These are phyloP conservation scores for Papilionanthe hybrid DNA, from an alignment of 116 monocot genomes.

Conservation along the genomic window DNA sequence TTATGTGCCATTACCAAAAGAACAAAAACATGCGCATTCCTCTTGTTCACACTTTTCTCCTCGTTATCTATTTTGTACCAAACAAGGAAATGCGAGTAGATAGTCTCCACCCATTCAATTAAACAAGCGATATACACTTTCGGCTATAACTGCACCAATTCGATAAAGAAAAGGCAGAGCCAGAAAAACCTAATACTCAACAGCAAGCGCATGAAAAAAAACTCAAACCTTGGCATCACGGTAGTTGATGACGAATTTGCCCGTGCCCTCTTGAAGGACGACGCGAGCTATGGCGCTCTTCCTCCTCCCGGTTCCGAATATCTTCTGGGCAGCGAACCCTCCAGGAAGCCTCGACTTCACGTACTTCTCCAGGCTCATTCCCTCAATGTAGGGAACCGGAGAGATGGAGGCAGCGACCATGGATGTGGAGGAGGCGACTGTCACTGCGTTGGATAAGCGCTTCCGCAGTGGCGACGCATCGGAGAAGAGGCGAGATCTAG, in stretches of 20 bases:
- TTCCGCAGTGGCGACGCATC: neutral
- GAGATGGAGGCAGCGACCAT: slow-evolving; percentile 9
- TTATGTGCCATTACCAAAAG: neutral
- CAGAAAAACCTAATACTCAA: neutral
- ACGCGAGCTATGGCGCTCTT: slow-evolving; percentile 92
- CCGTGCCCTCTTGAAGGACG: slow-evolving; percentile 85
- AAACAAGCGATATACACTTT: too few species aligned
- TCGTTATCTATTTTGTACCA: neutral
- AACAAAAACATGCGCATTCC: neutral
- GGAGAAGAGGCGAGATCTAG: neutral
- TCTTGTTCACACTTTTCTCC: neutral
- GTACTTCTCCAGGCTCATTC: slow-evolving; percentile 64
- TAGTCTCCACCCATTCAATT: neutral
- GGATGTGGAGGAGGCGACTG: slow-evolving; percentile 20
- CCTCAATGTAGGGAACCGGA: slow-evolving; percentile 31
- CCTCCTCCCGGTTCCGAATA: slow-evolving; percentile 78
- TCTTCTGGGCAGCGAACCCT: slow-evolving; percentile 83
- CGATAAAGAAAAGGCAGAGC: too few species aligned
- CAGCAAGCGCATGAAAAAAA: neutral
- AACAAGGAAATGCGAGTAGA: neutral
- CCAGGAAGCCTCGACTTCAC: slow-evolving; percentile 84
- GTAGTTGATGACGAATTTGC: slow-evolving; percentile 84
- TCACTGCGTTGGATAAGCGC: neutral
- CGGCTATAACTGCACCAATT: too few species aligned
- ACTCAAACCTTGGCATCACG: slow-evolving; percentile 78